These are phyloP conservation scores for Taphrina betulina DNA, from an alignment of 1,139 yeast species.

Conservation along the genomic window DNA sequence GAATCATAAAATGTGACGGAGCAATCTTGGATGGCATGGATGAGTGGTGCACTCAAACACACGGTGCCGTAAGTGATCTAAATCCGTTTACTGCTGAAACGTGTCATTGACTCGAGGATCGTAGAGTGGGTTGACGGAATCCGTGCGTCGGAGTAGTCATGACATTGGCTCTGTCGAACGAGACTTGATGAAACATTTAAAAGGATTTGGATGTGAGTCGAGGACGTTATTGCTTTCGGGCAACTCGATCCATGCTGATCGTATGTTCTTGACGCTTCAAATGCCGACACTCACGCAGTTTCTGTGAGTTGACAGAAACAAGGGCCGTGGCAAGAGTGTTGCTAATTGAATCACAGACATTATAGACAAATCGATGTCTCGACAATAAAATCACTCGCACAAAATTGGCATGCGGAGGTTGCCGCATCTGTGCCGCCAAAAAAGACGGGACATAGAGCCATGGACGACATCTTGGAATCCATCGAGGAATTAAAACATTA, in stretches of 20 bases:
- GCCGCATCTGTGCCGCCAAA: conserved; percentile 56
- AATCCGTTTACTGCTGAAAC: conserved; percentile 35
- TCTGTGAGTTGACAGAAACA: conserved; percentile 43
- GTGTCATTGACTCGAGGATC: neutral
- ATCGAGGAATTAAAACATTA: conserved; percentile 81
- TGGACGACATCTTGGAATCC: conserved; percentile 82
- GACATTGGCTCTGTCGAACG: conserved; percentile 60
- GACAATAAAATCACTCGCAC: conserved; percentile 72
- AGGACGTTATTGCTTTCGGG: conserved; percentile 76
- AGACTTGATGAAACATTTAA: conserved; percentile 63
- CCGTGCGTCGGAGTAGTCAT: conserved; percentile 58
- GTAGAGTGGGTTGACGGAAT: conserved; percentile 70
- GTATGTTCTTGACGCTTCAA: conserved; percentile 77
- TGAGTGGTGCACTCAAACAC: conserved; percentile 82
- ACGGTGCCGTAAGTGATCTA: conserved; percentile 51
- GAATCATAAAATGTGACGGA: conserved; percentile 71
- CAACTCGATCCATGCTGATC: conserved; percentile 87
- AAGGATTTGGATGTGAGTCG: conserved; percentile 53
- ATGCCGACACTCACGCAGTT: conserved; percentile 72
- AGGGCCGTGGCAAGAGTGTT: no score
- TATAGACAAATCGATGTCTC: conserved; percentile 90
- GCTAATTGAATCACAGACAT: conserved; percentile 50
- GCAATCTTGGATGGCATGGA: conserved; percentile 69
- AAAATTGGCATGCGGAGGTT: conserved; percentile 69
- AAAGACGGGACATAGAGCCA: conserved; percentile 80